These are phyloP conservation scores for Penicillium sp. DNA, from an alignment of 2,329 filamentous ascomycete genomes.

Conservation along the genomic window DNA sequence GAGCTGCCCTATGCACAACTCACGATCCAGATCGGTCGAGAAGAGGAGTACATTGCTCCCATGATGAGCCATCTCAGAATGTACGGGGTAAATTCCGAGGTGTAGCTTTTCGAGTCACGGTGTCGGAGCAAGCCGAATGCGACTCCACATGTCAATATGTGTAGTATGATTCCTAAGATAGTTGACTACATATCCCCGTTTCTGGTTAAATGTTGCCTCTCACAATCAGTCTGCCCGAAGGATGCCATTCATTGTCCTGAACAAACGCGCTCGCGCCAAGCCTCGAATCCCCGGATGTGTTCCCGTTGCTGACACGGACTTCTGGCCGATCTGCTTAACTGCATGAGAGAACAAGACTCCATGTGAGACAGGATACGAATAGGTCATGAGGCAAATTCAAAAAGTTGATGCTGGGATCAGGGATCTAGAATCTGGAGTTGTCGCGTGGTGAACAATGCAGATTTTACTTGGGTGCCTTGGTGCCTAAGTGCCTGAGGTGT, in stretches of 20 bases:
- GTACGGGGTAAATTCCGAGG: not conserved
- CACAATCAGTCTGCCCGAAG: not conserved
- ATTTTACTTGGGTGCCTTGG: not conserved
- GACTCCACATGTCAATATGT: constrained; percentile 1
- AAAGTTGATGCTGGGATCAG: not conserved
- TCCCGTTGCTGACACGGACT: constrained; percentile 9
- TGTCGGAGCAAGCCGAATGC: constrained; percentile 1
- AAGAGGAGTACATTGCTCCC: not conserved
- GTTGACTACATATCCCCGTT: no score
- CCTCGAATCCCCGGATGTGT: constrained; percentile 6
- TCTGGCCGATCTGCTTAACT: constrained; percentile 10
- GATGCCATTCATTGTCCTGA: not conserved
- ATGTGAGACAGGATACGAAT: not conserved
- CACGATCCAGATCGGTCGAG: not conserved
- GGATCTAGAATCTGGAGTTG: not conserved
- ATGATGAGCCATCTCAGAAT: not conserved
- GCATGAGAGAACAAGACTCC: not conserved
- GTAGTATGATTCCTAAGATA: not conserved
- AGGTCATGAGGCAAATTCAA: not conserved
- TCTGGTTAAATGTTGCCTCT: no score
- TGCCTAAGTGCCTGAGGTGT: not conserved
- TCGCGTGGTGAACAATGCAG: not conserved
- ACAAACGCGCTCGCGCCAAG: constrained; percentile 3
- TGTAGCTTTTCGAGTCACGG: constrained; percentile 1
- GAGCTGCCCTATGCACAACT: not conserved